Percentiles rank a stretch among this genome's conserved stretches.
phyloP scores from a whole-genome alignment of 306 rosid genomes.

The Dryas drummondii region DNA sequence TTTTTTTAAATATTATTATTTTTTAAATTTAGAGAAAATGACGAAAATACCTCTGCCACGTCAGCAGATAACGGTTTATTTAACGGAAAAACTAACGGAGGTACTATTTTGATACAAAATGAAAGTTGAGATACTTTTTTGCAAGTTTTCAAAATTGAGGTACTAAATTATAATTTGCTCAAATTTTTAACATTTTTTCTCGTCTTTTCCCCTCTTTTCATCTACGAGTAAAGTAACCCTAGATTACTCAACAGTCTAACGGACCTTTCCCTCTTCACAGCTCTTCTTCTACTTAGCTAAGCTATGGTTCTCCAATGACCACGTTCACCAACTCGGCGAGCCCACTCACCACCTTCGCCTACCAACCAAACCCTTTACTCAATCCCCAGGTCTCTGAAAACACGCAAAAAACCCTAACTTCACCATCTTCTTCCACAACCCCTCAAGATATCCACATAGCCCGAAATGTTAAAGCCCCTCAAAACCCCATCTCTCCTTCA shows the following conservation, averaged over 20 bases:
- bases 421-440: slow-evolving; percentile 1
- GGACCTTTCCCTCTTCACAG: not conserved
- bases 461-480: slow-evolving; percentile 35
- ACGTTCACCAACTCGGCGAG: slow-evolving; percentile 29
- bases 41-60: too few relatives aligned
- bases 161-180: too few relatives aligned
- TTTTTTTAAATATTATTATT: too few relatives aligned
- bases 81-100: too few relatives aligned
- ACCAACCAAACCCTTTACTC: not conserved
- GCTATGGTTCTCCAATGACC: slow-evolving; percentile 34
- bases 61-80: too few relatives aligned
- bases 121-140: too few relatives aligned
- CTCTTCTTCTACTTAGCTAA: not conserved
- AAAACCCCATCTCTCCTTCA: slow-evolving; percentile 27
- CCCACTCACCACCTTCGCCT: slow-evolving; percentile 7
- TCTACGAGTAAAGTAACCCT: not conserved
- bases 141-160: too few relatives aligned
- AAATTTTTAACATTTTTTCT: not conserved
- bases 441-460: slow-evolving; percentile 13
- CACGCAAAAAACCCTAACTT: slow-evolving; percentile 9
- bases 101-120: too few relatives aligned
- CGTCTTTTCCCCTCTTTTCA: not conserved
- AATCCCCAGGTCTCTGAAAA: slow-evolving; percentile 17
- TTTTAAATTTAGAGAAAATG: too few relatives aligned
- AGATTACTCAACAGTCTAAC: not conserved